These are phyloP conservation scores for Kwoniella botswanensis DNA, from an alignment of 768 basidiomycete species.

Conservation along the genomic window DNA sequence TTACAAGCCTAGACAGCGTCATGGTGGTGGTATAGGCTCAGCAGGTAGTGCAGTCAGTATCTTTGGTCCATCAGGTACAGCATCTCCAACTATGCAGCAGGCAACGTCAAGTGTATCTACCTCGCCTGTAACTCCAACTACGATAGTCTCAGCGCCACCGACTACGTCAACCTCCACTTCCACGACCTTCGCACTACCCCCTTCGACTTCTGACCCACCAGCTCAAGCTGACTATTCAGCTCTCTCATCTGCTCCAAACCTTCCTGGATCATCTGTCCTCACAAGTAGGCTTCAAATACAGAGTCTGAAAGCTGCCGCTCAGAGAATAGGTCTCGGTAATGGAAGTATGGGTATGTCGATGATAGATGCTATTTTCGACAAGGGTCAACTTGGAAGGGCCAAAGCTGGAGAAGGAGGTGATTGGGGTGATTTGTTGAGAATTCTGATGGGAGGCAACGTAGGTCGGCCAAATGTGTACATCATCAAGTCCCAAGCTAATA, in stretches of 20 bases:
- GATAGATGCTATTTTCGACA: constrained; percentile 57
- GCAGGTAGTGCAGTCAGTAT: constrained; percentile 29
- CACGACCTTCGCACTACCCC: constrained; percentile 45
- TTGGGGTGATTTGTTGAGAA: constrained; percentile 54
- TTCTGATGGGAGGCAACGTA: constrained; percentile 53
- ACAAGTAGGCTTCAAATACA: constrained; percentile 56
- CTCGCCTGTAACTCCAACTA: constrained; percentile 33
- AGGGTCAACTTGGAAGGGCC: constrained; percentile 43
- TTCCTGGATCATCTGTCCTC: constrained; percentile 11
- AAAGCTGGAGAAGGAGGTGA: constrained; percentile 45
- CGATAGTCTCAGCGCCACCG: constrained; percentile 28
- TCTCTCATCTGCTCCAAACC: background rate
- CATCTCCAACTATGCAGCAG: constrained; percentile 19
- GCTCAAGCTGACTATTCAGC: constrained; percentile 15
- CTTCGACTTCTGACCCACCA: constrained; percentile 31
- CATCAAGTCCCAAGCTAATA: background rate
- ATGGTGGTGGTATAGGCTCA: constrained; percentile 35
- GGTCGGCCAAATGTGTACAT: constrained; percentile 4
- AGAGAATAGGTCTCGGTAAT: constrained; percentile 55
- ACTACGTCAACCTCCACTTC: constrained; percentile 50
- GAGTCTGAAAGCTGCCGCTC: constrained; percentile 57
- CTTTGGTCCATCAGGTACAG: constrained; percentile 8
- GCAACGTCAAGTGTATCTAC: constrained; percentile 6
- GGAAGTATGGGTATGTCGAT: constrained; percentile 58
- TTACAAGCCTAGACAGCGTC: constrained; percentile 54